Evolutionary conservation across 441 rosid species (phyloP).

Genomic region (Erodium trifolium): DNA sequence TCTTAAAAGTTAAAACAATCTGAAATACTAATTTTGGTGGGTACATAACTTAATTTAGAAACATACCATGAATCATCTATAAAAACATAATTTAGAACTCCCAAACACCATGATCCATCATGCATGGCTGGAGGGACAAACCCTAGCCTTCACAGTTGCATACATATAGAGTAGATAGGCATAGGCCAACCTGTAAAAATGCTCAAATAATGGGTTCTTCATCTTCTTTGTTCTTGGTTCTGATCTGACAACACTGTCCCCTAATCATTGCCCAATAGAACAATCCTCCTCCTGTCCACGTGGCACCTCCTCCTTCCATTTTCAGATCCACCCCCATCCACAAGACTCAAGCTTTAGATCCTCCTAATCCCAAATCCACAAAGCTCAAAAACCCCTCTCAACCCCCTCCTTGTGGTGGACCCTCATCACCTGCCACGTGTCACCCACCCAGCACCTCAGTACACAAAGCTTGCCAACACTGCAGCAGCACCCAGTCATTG

Average conservation of each 20-base stretch:
- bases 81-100: too few relatives aligned
- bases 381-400: not conserved
- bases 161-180: not conserved
- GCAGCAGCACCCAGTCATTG: slow-evolving; percentile 10
- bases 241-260: slow-evolving; percentile 6
- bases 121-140: slow-evolving; percentile 6
- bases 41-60: too few relatives aligned
- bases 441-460: not conserved
- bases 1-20: too few relatives aligned
- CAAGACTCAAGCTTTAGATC: slow-evolving; percentile 5
- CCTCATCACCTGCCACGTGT: slow-evolving; percentile 9
- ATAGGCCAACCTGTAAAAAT: slow-evolving; percentile 8
- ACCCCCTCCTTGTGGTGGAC: not conserved
- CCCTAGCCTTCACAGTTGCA: not conserved
- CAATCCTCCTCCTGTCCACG: slow-evolving; percentile 6
- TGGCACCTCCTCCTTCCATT: slow-evolving; percentile 10
- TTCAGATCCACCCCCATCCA: slow-evolving; percentile 11
- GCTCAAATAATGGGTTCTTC: not conserved
- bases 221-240: not conserved
- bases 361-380: slow-evolving; percentile 8
- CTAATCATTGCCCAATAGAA: slow-evolving; percentile 8
- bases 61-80: too few relatives aligned
- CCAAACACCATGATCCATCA: not conserved
- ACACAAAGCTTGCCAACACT: slow-evolving; percentile 1
- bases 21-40: too few relatives aligned